Conservation (phyloP, 495 filamentous ascomycete species). For the Aspergillus bertholletiae region DNA sequence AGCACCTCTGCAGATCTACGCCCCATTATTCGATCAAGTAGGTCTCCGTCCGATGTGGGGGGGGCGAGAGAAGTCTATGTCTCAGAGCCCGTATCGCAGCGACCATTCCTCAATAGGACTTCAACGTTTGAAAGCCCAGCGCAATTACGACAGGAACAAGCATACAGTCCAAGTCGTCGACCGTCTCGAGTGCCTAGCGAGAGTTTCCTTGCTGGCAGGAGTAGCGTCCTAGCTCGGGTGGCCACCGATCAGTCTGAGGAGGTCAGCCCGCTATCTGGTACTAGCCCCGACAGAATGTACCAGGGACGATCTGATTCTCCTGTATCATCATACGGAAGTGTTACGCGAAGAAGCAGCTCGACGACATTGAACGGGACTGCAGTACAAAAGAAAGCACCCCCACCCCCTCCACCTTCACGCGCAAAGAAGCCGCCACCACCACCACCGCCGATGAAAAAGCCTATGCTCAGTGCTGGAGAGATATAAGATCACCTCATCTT, state of each 20-base stretch:
- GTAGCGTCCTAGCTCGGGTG: constrained; percentile 39
- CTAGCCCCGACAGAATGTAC: constrained; percentile 56
- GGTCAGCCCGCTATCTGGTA: constrained; percentile 47
- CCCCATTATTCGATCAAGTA: constrained; percentile 60
- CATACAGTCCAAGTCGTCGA: constrained; percentile 40
- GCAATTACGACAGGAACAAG: constrained; percentile 47
- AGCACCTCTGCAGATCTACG: constrained; percentile 41
- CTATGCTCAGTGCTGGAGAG: constrained; percentile 30
- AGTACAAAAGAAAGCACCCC: constrained; percentile 64
- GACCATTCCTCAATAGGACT: constrained; percentile 44
- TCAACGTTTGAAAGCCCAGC: constrained; percentile 57
- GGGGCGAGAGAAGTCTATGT: constrained; percentile 32
- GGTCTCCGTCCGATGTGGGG: constrained; percentile 29
- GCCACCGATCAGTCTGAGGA: constrained; percentile 60
- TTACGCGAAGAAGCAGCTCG: constrained; percentile 53
- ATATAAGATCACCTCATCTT: constrained; percentile 9
- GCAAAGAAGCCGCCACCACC: constrained; percentile 73
- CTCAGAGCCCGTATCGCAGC: constrained; percentile 24
- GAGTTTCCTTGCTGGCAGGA: constrained; percentile 40
- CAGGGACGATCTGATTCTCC: constrained; percentile 56
- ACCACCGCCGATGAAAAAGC: constrained; percentile 48
- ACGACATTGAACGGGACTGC: constrained; percentile 41
- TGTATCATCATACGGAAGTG: constrained; percentile 59
- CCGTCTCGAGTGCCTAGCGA: constrained; percentile 59
- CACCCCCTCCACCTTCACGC: constrained; percentile 77